These are phyloP conservation scores for Termitomyces sp. DNA, from an alignment of 768 basidiomycete genomes.

Conservation along the genomic window DNA sequence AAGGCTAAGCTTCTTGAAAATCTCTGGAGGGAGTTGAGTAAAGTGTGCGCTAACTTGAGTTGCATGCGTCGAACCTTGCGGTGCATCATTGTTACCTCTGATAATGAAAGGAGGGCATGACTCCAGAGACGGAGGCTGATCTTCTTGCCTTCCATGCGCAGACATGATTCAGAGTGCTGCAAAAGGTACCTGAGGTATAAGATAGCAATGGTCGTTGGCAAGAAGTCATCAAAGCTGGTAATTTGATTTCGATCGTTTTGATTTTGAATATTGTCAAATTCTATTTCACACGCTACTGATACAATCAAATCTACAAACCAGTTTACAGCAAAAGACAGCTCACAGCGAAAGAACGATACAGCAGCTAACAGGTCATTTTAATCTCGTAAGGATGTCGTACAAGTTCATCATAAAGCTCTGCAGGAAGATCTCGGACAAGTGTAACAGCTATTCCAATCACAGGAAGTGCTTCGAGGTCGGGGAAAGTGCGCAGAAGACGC, in stretches of 20 bases:
- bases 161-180: not conserved
- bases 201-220: not conserved
- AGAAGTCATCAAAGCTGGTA: not conserved
- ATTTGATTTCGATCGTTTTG: slow-evolving; percentile 9
- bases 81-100: not conserved
- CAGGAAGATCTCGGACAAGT: slow-evolving; percentile 84
- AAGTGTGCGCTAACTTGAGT: not conserved
- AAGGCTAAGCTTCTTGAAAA: slow-evolving; percentile 2
- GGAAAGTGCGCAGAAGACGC: slow-evolving; percentile 90
- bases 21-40: not conserved
- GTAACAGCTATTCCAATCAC: slow-evolving; percentile 93
- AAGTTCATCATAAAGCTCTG: slow-evolving; percentile 83
- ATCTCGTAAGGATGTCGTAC: slow-evolving; percentile 82
- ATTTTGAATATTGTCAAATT: slow-evolving; percentile 15
- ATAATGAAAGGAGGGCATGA: not conserved
- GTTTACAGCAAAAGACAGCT: not conserved
- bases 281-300: slow-evolving; percentile 9
- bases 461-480: slow-evolving; percentile 79
- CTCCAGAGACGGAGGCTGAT: not conserved
- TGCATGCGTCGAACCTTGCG: not conserved
- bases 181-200: not conserved
- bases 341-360: not conserved
- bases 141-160: not conserved
- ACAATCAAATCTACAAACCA: not conserved
- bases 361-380: slow-evolving; percentile 14